Evolutionary conservation across 495 filamentous ascomycete genomes (phyloP).

Genomic region (Penicillium chermesinum): DNA sequence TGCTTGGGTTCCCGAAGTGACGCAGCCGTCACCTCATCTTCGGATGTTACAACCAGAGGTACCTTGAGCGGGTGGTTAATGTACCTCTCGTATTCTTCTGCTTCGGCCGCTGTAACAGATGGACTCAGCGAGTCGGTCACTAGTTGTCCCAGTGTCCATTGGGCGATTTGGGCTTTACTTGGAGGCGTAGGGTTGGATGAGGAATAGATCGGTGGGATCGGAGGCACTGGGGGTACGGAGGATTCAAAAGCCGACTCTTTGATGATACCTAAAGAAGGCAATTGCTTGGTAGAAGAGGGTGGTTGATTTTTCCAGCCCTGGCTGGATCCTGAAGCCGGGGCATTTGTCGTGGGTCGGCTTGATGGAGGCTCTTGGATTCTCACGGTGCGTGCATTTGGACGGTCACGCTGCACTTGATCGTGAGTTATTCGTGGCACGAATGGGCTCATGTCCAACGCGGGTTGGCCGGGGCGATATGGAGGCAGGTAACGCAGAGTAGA

Average conservation of each 20-base stretch:
- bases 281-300: conserved; percentile 27
- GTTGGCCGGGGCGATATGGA: conserved; percentile 57
- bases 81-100: conserved; percentile 85
- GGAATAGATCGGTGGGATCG: conserved; percentile 22
- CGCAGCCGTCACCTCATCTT: conserved; percentile 46
- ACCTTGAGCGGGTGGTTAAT: conserved; percentile 85
- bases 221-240: conserved; percentile 13
- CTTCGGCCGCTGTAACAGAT: conserved; percentile 64
- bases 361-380: conserved; percentile 41
- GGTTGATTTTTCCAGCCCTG: conserved; percentile 26
- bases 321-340: conserved; percentile 6
- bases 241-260: conserved; percentile 33
- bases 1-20: conserved; percentile 37
- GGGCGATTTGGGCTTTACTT: conserved; percentile 63
- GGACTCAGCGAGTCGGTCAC: conserved; percentile 76
- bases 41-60: conserved; percentile 77
- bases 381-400: conserved; percentile 36
- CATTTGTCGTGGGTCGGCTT: conserved; percentile 2
- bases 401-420: conserved; percentile 35
- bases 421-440: conserved; percentile 65
- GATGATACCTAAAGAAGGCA: conserved; percentile 38
- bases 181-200: conserved; percentile 22
- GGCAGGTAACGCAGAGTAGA: conserved; percentile 77
- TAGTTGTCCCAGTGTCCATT: conserved; percentile 84
- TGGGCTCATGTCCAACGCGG: conserved; percentile 72